These are phyloP conservation scores for Alternaria burnsii DNA, from an alignment of 2,329 filamentous ascomycete species.

Conservation along the genomic window DNA sequence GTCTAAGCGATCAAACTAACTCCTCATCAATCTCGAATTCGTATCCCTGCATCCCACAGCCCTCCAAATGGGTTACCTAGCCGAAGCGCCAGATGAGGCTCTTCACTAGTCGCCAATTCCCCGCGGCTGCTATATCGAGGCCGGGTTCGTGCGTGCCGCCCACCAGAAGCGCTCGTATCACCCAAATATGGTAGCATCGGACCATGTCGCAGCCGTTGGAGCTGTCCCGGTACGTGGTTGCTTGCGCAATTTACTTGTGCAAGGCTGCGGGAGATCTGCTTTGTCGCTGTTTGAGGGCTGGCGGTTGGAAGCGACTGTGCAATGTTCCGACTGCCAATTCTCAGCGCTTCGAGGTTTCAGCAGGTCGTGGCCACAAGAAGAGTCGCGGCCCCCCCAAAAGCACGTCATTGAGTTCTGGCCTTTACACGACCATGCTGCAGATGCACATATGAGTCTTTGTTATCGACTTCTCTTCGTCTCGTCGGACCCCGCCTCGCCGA, in stretches of 20 bases:
- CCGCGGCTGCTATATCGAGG: slow-evolving; percentile 38
- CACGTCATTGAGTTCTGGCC: background rate
- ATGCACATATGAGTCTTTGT: background rate
- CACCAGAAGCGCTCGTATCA: slow-evolving; percentile 42
- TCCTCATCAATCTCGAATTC: slow-evolving; percentile 21
- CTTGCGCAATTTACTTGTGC: slow-evolving; percentile 24
- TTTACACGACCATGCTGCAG: slow-evolving; percentile 1
- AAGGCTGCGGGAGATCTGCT: slow-evolving; percentile 13
- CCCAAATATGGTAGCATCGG: slow-evolving; percentile 31
- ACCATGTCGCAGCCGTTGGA: slow-evolving; percentile 21
- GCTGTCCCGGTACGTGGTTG: slow-evolving; percentile 21
- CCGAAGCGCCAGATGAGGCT: slow-evolving; percentile 43
- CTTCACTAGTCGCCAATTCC: slow-evolving; percentile 29
- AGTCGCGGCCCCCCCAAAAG: slow-evolving; percentile 10
- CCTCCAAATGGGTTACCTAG: slow-evolving; percentile 8
- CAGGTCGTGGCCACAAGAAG: slow-evolving; percentile 20
- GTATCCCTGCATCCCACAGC: slow-evolving; percentile 9
- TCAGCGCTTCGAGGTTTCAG: slow-evolving; percentile 34
- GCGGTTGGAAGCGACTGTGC: slow-evolving; percentile 19
- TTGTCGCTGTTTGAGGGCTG: slow-evolving; percentile 21
- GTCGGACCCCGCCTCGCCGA: background rate
- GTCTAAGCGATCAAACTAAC: slow-evolving; percentile 13
- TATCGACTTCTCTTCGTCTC: background rate
- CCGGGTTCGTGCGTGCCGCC: slow-evolving; percentile 19
- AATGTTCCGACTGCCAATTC: slow-evolving; percentile 16